Conservation (phyloP, 768 basidiomycete species). For the Boletus huronensis region DNA sequence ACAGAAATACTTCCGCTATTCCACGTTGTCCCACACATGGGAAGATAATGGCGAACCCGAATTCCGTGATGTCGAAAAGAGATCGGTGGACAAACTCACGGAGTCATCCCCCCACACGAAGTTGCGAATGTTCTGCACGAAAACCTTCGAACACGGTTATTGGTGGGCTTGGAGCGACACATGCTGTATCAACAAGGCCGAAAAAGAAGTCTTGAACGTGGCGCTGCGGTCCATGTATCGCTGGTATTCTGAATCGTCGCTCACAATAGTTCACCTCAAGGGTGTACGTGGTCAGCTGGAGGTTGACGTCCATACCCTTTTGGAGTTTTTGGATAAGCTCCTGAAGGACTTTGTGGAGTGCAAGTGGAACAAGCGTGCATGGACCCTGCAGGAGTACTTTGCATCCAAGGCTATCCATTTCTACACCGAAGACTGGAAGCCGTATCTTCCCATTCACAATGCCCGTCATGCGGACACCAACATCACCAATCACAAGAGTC, state of each 20-base stretch:
- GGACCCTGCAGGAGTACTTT: constrained; percentile 22
- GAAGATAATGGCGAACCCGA: constrained; percentile 10
- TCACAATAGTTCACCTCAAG: constrained; percentile 25
- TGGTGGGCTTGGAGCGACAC: constrained; percentile 27
- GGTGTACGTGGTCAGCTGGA: constrained; percentile 7
- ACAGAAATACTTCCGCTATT: constrained; percentile 13
- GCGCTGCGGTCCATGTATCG: constrained; percentile 26
- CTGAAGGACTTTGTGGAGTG: constrained; percentile 7
- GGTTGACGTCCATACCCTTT: background rate
- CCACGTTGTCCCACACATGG: constrained; percentile 22
- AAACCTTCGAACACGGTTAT: constrained; percentile 5
- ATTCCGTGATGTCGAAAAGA: background rate
- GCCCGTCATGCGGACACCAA: background rate
- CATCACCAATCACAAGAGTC: constrained; percentile 11
- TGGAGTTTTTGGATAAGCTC: background rate
- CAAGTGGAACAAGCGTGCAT: constrained; percentile 25
- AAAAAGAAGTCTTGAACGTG: constrained; percentile 8
- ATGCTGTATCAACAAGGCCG: constrained; percentile 25
- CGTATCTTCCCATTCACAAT: constrained; percentile 14
- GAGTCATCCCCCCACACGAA: background rate
- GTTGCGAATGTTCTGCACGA: constrained; percentile 13
- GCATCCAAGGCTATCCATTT: constrained; percentile 22
- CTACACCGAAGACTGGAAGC: constrained; percentile 23
- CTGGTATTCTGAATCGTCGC: constrained; percentile 24
- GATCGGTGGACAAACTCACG: constrained; percentile 2